These are phyloP conservation scores for Didymella exigua DNA, from an alignment of 2,329 filamentous ascomycete species.

Conservation along the genomic window DNA sequence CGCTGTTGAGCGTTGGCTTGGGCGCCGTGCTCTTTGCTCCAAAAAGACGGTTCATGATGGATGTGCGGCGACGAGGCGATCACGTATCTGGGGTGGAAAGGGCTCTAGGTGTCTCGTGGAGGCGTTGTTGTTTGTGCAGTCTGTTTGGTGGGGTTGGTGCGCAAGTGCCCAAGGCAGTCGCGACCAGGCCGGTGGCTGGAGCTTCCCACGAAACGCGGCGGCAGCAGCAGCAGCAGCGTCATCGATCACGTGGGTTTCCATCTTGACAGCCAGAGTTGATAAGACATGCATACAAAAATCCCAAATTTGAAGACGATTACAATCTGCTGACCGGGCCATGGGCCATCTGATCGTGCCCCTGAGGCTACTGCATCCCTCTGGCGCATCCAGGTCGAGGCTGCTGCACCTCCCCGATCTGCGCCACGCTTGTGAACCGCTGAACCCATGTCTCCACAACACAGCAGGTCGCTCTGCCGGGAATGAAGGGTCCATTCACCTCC, in stretches of 20 bases:
- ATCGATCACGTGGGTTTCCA: conserved; percentile 12
- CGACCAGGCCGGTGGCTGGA: conserved; percentile 16
- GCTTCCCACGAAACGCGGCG: conserved; percentile 8
- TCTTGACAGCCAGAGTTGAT: not conserved
- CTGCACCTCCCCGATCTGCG: conserved; percentile 17
- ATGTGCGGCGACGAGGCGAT: not conserved
- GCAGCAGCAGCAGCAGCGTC: conserved; percentile 8
- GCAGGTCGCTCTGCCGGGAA: conserved; percentile 12
- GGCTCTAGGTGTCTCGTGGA: not conserved
- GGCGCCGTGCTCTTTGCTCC: conserved; percentile 84
- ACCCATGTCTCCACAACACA: conserved; percentile 15
- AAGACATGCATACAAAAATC: not conserved
- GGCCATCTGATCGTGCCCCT: conserved; percentile 13
- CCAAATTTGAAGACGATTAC: not conserved
- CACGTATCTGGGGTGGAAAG: not conserved
- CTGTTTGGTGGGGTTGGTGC: conserved; percentile 16
- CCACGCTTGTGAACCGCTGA: conserved; percentile 17
- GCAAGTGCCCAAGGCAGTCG: conserved; percentile 15
- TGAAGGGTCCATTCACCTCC: conserved; percentile 18
- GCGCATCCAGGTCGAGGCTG: conserved; percentile 11
- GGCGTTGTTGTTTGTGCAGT: not conserved
- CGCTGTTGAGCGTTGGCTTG: conserved; percentile 84
- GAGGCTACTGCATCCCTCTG: conserved; percentile 8
- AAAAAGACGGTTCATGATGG: conserved; percentile 91
- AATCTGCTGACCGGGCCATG: conserved; percentile 5